These are phyloP conservation scores for Diutina mesorugosa DNA, from an alignment of 1,139 yeast genomes.

Conservation along the genomic window DNA sequence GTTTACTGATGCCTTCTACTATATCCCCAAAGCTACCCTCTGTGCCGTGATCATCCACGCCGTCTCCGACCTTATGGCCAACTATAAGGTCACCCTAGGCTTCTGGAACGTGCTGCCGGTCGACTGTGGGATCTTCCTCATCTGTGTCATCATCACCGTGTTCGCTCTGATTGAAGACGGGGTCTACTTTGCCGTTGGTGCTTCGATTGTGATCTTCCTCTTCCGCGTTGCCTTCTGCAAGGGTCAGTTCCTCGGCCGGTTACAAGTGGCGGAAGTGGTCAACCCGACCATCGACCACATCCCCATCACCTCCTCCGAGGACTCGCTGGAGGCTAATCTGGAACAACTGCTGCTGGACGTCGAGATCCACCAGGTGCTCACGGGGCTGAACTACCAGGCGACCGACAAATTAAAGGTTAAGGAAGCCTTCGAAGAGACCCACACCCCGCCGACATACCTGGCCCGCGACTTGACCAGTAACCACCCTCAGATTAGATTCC, in stretches of 20 bases:
- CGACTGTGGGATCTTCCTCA: constrained; percentile 64
- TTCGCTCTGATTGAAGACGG: constrained; percentile 80
- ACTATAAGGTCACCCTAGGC: constrained; percentile 56
- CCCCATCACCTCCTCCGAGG: constrained; percentile 4
- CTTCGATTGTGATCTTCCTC: constrained; percentile 64
- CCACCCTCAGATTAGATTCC: constrained; percentile 30
- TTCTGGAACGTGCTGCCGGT: constrained; percentile 69
- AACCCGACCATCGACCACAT: constrained; percentile 33
- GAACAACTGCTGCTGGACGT: constrained; percentile 10
- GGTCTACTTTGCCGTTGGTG: constrained; percentile 80
- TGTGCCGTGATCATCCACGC: constrained; percentile 89
- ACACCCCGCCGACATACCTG: constrained; percentile 8
- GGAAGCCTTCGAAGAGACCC: constrained; percentile 8
- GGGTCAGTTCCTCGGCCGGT: constrained; percentile 74
- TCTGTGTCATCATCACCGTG: constrained; percentile 68
- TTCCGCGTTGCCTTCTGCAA: constrained; percentile 69
- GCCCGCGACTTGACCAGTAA: constrained; percentile 13
- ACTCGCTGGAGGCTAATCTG: constrained; percentile 7
- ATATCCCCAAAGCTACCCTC: constrained; percentile 81
- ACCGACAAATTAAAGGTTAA: constrained; percentile 10
- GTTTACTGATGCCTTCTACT: constrained; percentile 72
- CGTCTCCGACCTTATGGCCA: constrained; percentile 77
- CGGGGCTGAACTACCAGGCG: constrained; percentile 12
- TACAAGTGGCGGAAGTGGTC: constrained; percentile 54
- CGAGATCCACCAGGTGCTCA: constrained; percentile 26